Evolutionary conservation across 2,329 filamentous ascomycete genomes (phyloP), one percentile per base, ranked within the genome.

Genomic region (Alternaria brassicicola): DNA sequence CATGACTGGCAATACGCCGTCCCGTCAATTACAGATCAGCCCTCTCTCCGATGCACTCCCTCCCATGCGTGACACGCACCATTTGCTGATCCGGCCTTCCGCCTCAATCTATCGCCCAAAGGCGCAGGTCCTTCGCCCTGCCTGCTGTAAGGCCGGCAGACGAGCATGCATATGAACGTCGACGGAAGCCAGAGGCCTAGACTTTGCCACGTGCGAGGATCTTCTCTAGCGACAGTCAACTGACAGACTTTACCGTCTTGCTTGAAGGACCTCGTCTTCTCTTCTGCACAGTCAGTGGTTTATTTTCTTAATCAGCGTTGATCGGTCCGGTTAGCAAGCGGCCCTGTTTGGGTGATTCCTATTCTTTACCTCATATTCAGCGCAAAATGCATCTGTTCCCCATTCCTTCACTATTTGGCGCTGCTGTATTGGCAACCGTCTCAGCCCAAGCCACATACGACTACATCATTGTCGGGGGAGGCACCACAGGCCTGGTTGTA

Each of bases 391-490:
- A 2, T 42, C 50, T 21, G 9, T 50, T 50, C 19, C 10, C 23
- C 8, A 4, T 33, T 19, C 48, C 46, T 43, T 47, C 42, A 13
- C 35, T 60, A 17, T 51, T 46, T n/a, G 31, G 42, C 10, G 38
- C 36, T 15, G 21, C 41, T 19, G 30, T 13, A 28, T 42, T 35
- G 1, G 46, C 17, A 51, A 46, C 6, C 3, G 23, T 9, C 38
- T 23, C 46, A 36, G 43, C 33, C 10, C 23, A 41, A 30, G 47
- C 53, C 6, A 61, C 57, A 13, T 68, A 66, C 42, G 69, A 72
- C 35, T 72, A 67, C 50, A 52, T 73, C 12, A 62, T 72, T 38
- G 55, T 70, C 13, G 69, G 69, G n/a, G 70, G 64, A 23, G 68
- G 68, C 6, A 59, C 62, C 15, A 59, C 61, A 6, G 68, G 68